These are phyloP conservation scores for Pythium brassicae DNA, from an alignment of 352 stramenopile species.

Conservation along the genomic window DNA sequence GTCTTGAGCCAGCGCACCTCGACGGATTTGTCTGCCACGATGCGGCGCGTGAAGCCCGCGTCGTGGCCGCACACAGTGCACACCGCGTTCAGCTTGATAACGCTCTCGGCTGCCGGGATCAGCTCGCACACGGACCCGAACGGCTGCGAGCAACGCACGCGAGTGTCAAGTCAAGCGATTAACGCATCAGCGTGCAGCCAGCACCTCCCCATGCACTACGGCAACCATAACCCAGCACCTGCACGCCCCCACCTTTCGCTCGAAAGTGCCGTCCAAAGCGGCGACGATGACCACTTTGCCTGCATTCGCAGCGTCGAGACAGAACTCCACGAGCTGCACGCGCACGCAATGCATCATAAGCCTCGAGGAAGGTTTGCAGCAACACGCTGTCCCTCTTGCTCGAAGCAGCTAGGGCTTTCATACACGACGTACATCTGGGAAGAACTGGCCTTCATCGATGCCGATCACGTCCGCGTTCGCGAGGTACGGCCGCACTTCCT, in stretches of 20 bases:
- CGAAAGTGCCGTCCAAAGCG: constrained; percentile 71
- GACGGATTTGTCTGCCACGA: constrained; percentile 60
- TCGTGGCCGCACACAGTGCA: constrained; percentile 76
- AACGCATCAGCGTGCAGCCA: not conserved
- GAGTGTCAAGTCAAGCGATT: not conserved
- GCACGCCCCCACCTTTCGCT: constrained; percentile 41
- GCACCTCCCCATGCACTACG: no score
- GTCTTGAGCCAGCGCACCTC: constrained; percentile 33
- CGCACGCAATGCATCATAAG: not conserved
- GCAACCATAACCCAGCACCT: no score
- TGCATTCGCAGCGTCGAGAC: constrained; percentile 53
- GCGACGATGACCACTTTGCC: constrained; percentile 82
- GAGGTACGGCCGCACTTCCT: constrained; percentile 50
- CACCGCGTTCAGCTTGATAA: constrained; percentile 83
- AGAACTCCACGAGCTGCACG: constrained; percentile 67
- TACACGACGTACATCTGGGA: constrained; percentile 48
- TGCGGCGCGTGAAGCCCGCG: constrained; percentile 73
- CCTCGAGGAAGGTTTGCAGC: not conserved
- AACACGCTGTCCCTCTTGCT: not conserved
- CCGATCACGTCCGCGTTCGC: constrained; percentile 79
- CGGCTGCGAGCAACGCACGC: constrained; percentile 25
- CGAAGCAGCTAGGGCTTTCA: not conserved
- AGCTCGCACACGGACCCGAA: constrained; percentile 72
- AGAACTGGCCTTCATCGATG: constrained; percentile 87
- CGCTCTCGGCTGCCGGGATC: constrained; percentile 67